phyloP scores from a whole-genome alignment of 768 basidiomycete species.

The Strobilomyces confusus region DNA sequence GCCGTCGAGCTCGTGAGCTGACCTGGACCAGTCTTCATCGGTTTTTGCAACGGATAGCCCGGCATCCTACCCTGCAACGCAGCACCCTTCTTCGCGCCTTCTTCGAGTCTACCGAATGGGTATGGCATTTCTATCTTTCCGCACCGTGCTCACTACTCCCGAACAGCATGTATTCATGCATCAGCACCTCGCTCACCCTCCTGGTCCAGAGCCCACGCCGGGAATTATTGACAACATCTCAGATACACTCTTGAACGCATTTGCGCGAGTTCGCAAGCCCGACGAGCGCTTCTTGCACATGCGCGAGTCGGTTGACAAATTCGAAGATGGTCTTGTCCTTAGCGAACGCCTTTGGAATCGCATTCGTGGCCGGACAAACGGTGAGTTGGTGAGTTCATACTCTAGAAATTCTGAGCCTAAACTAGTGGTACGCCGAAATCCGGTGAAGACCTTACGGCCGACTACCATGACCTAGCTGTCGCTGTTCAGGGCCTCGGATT shows the following conservation, averaged over 20 bases:
- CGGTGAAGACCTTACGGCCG: constrained; percentile 90
- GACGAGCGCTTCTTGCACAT: constrained; percentile 93
- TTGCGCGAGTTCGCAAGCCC: constrained; percentile 92
- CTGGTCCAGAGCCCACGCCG: constrained; percentile 71
- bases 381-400: constrained; percentile 48
- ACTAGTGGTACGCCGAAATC: constrained; percentile 79
- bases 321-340: constrained; percentile 85
- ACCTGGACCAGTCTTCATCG: constrained; percentile 68
- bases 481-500: constrained; percentile 97
- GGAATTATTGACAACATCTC: constrained; percentile 93
- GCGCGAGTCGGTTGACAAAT: constrained; percentile 90
- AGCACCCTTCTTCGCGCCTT: constrained; percentile 90
- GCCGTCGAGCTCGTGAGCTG: background rate
- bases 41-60: constrained; percentile 85
- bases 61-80: constrained; percentile 91
- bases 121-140: constrained; percentile 33
- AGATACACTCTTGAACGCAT: constrained; percentile 94
- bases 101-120: constrained; percentile 99
- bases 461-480: constrained; percentile 96
- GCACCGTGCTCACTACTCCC: constrained; percentile 2
- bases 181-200: constrained; percentile 90
- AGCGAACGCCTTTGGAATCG: constrained; percentile 82
- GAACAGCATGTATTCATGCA: constrained; percentile 93
- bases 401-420: constrained; percentile 69
- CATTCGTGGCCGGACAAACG: constrained; percentile 76